Base-by-base conservation (phyloP, 2,329 filamentous ascomycete genomes). In the Stenocarpella maydis region DNA sequence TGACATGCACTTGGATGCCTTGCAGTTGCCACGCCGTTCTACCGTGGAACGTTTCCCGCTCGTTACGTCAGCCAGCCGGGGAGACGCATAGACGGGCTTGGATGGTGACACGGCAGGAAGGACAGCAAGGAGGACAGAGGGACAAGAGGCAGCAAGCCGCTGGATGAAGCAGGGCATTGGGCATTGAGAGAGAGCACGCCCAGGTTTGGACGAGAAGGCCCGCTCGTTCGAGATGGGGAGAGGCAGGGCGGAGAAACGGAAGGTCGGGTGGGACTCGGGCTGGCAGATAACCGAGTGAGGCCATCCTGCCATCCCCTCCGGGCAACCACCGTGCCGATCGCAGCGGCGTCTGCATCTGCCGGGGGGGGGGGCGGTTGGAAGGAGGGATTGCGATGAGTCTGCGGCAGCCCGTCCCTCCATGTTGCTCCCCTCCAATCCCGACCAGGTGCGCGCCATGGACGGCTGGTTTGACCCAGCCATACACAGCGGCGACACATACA, bases 231-330 rank as follows among this genome's bases (percentile, higher is more conserved):
- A 49, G 52, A 12, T 43, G 7, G 52, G 50, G 49, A 53, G 34
- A 67, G 50, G 58, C 43, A 67, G 58, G 69, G 50, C 50, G 67
- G 67, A 49, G 19, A 43, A 28, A 53, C 41, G 47, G 50, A 34
- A 60, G 21, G 17, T 39, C 37, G 24, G 69, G 65, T 37, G 37
- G 64, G 52, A 53, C 21, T 49, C 68, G 54, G 66, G 65, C 24
- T 24, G 45, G 31, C 34, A 41, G 8, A 53, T 37, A 43, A 39
- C 47, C 47, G 64, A 39, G 21, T 65, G 66, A 71, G 53, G 66
- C 54, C 54, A 65, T 70, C 37, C 58, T 34, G 37, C 49, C 26
- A 21, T 55, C 37, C 47, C 34, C 24, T 63, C 43, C 28, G 39
- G 58, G 58, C 34, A 65, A 67, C 50, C 21, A 21, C 21, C 21